Percentiles rank a stretch among this genome's conserved stretches.
Evolutionary conservation across 23 red algal species (phyloP).

Genomic region (Pyropia yezoensis): DNA sequence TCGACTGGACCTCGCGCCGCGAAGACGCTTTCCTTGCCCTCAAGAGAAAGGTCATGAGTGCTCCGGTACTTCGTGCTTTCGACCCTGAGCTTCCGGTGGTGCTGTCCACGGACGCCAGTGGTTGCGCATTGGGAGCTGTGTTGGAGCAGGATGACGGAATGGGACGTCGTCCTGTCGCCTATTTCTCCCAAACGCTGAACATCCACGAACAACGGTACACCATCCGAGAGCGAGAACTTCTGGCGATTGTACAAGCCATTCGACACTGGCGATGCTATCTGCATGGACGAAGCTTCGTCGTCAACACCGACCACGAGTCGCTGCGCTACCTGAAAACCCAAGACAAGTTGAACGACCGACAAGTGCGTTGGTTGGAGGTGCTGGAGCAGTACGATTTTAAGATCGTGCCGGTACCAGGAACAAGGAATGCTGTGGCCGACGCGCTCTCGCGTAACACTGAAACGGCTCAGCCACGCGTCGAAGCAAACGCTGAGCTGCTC

Average conservation of each 20-base stretch:
- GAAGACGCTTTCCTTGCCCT: no score
- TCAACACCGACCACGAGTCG: slow-evolving; percentile 15
- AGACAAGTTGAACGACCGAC: slow-evolving; percentile 2
- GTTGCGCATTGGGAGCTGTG: slow-evolving; percentile 18
- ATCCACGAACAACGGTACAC: slow-evolving; percentile 5
- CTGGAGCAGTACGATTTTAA: slow-evolving; percentile 13
- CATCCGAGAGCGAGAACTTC: slow-evolving; percentile 1
- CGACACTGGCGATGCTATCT: slow-evolving; percentile 13
- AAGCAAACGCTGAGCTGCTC: no score
- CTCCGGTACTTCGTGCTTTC: no score
- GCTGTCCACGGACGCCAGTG: neutral
- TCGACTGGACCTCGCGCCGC: neutral
- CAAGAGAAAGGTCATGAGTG: no score
- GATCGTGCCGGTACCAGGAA: slow-evolving; percentile 12
- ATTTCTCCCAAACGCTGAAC: slow-evolving; percentile 8
- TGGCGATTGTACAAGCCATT: neutral
- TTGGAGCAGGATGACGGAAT: neutral
- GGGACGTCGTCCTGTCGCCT: neutral
- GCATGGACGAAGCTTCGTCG: slow-evolving; percentile 3
- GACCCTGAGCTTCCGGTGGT: no score
- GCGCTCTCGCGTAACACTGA: no score
- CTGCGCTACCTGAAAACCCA: slow-evolving; percentile 9
- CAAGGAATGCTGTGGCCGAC: slow-evolving; percentile 17
- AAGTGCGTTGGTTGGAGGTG: slow-evolving; percentile 10
- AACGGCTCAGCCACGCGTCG: no score